Conservation (phyloP, 2,329 filamentous ascomycete genomes). For the Epichloe sp. region DNA sequence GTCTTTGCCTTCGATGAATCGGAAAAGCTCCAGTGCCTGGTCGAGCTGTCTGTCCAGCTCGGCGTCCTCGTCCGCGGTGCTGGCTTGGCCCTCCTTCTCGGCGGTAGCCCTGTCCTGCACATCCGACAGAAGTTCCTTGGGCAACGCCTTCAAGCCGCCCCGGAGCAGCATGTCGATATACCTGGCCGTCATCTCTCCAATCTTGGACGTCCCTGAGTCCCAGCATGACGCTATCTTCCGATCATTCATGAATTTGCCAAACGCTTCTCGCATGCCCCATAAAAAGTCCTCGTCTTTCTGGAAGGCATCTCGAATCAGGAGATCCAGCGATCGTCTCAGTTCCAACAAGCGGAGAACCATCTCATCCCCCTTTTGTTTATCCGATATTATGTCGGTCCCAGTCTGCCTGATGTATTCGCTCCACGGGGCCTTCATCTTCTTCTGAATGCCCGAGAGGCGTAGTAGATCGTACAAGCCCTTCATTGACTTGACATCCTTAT, state of each 20-base stretch:
- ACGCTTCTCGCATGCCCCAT: slow-evolving; percentile 70
- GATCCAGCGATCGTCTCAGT: slow-evolving; percentile 67
- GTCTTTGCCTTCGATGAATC: slow-evolving; percentile 93
- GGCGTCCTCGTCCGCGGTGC: slow-evolving; percentile 73
- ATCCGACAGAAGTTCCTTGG: slow-evolving; percentile 52
- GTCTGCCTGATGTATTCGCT: slow-evolving; percentile 63
- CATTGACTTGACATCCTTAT: slow-evolving; percentile 56
- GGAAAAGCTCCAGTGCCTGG: slow-evolving; percentile 84
- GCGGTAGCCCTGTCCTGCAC: slow-evolving; percentile 41
- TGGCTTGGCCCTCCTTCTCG: slow-evolving; percentile 50
- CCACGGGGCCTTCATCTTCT: slow-evolving; percentile 60
- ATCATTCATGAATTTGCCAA: slow-evolving; percentile 87
- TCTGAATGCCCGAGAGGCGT: slow-evolving; percentile 55
- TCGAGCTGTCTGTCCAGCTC: slow-evolving; percentile 88
- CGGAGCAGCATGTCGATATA: slow-evolving; percentile 84
- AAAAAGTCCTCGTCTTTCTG: slow-evolving; percentile 62
- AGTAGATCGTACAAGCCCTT: slow-evolving; percentile 68
- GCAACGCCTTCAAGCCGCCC: slow-evolving; percentile 74
- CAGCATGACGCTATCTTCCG: slow-evolving; percentile 59
- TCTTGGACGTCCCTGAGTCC: slow-evolving; percentile 78
- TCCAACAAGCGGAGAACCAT: slow-evolving; percentile 79
- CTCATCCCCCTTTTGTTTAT: slow-evolving; percentile 62
- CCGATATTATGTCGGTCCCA: slow-evolving; percentile 66
- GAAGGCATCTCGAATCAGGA: slow-evolving; percentile 66
- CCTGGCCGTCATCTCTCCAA: slow-evolving; percentile 97